phyloP scores from a whole-genome alignment of 164 flowering plant species.

The Dillenia suffruticosa region DNA sequence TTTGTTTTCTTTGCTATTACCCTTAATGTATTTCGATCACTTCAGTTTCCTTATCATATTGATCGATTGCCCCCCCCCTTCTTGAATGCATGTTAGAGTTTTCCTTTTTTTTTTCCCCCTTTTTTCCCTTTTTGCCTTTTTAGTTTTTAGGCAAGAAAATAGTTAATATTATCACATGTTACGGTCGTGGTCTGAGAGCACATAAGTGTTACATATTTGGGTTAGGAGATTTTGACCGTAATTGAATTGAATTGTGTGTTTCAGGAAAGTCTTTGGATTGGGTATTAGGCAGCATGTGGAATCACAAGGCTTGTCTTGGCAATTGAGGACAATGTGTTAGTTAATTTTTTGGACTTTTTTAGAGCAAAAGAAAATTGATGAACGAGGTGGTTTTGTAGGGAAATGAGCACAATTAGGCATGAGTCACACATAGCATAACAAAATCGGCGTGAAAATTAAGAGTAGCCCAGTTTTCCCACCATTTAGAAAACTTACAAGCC shows the following conservation, averaged over 20 bases:
- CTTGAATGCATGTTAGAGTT: too few species aligned
- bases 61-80: too few species aligned
- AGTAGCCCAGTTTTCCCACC: slow-evolving; percentile 11
- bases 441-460: slow-evolving; percentile 74
- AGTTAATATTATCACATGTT: too few species aligned
- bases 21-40: too few species aligned
- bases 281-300: neutral
- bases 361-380: slow-evolving; percentile 1
- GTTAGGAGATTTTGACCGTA: neutral
- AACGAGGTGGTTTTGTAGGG: slow-evolving; percentile 22
- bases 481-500: slow-evolving; percentile 17
- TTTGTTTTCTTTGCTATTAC: too few species aligned
- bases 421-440: slow-evolving; percentile 71
- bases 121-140: too few species aligned
- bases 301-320: neutral
- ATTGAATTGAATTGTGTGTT: neutral
- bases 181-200: too few species aligned
- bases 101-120: too few species aligned
- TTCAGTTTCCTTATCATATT: too few species aligned
- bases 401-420: slow-evolving; percentile 34
- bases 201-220: too few species aligned
- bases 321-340: slow-evolving; percentile 12
- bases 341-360: slow-evolving; percentile 13
- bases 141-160: too few species aligned
- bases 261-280: too few species aligned